phyloP scores from a whole-genome alignment of 1,139 yeast species.

The Suhomyces ambrosiae region DNA sequence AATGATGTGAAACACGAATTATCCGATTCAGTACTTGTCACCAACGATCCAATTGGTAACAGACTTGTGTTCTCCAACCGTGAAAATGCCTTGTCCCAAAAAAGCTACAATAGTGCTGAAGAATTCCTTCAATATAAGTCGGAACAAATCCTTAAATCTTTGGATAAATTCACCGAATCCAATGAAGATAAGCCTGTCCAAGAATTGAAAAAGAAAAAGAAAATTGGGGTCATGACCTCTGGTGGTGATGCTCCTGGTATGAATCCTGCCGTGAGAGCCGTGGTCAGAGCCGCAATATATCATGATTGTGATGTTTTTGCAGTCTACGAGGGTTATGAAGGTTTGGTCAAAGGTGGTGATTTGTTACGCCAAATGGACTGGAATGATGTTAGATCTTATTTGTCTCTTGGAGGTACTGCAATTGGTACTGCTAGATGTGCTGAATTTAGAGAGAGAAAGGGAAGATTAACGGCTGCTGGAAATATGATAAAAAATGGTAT shows the following conservation, averaged over 20 bases:
- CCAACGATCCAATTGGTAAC: conserved; percentile 63
- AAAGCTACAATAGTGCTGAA: conserved; percentile 31
- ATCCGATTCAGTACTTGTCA: conserved; percentile 25
- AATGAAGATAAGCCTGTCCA: conserved; percentile 8
- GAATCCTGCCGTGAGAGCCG: conserved; percentile 82
- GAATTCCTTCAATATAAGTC: conserved; percentile 27
- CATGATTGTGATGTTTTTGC: conserved; percentile 74
- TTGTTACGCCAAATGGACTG: conserved; percentile 67
- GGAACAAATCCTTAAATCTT: conserved; percentile 20
- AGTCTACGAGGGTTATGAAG: conserved; percentile 77
- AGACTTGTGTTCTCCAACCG: conserved; percentile 45
- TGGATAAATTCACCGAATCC: conserved; percentile 15
- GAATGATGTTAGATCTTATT: conserved; percentile 77
- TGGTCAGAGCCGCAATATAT: conserved; percentile 72
- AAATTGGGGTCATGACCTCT: conserved; percentile 82
- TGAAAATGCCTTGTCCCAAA: conserved; percentile 32
- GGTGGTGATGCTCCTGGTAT: conserved; percentile 90
- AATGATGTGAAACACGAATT: conserved; percentile 21
- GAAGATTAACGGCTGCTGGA: conserved; percentile 66
- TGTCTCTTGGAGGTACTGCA: conserved; percentile 76
- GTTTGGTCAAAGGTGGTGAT: conserved; percentile 70
- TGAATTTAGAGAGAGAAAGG: conserved; percentile 68
- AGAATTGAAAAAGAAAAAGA: conserved; percentile 32
- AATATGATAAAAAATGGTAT: conserved; percentile 72
- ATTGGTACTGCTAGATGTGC: conserved; percentile 80